Percentiles rank a stretch among this genome's conserved stretches.
Evolutionary conservation across 345 rosid species (phyloP).

Genomic region (Physaria fendleri): DNA sequence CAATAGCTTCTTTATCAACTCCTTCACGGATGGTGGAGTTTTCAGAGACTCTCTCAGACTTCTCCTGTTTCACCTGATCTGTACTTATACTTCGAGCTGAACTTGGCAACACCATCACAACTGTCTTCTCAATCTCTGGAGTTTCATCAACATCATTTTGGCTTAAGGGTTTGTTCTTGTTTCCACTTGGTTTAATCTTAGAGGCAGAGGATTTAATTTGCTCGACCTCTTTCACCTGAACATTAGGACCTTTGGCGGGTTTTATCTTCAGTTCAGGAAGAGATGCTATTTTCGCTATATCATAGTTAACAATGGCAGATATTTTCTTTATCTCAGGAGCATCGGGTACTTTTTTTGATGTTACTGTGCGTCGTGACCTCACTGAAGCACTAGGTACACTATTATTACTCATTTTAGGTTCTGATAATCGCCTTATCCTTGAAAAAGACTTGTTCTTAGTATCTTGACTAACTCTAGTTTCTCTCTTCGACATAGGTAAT

Average conservation of each 20-base stretch:
- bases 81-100: conserved; percentile 33
- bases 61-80: conserved; percentile 26
- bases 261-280: conserved; percentile 71
- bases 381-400: conserved; percentile 39
- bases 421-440: conserved; percentile 74
- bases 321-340: conserved; percentile 61
- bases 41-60: conserved; percentile 29
- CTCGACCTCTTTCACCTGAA: conserved; percentile 28
- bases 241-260: conserved; percentile 37
- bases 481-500: conserved; percentile 56
- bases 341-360: conserved; percentile 35
- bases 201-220: conserved; percentile 32
- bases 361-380: conserved; percentile 40
- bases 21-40: conserved; percentile 27
- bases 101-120: conserved; percentile 48
- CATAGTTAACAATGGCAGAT: conserved; percentile 77
- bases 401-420: conserved; percentile 46
- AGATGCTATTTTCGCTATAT: conserved; percentile 67
- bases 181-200: conserved; percentile 31
- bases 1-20: conserved; percentile 32
- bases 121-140: conserved; percentile 57
- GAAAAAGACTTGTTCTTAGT: conserved; percentile 46
- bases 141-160: conserved; percentile 50
- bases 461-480: conserved; percentile 39
- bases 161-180: conserved; percentile 28